Evolutionary conservation across 2,329 filamentous ascomycete genomes (phyloP).

Genomic region (Fusarium clavum): DNA sequence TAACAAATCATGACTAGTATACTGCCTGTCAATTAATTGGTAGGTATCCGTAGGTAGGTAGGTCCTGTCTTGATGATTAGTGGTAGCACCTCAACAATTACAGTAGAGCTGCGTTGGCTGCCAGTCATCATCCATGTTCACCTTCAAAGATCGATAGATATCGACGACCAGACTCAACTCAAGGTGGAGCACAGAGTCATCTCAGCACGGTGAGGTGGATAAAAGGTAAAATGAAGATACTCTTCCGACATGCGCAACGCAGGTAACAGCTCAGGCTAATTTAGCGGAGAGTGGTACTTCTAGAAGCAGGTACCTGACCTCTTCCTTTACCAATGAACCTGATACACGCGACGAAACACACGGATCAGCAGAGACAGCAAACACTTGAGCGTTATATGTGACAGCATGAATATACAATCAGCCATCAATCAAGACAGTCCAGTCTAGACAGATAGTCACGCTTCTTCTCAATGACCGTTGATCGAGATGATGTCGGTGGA

Average conservation of each 20-base stretch:
- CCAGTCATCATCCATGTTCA: conserved; percentile 13
- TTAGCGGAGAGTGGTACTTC: conserved; percentile 21
- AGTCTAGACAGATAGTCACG: background rate
- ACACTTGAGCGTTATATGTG: conserved; percentile 12
- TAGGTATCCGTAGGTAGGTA: background rate
- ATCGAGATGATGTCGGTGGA: conserved; percentile 45
- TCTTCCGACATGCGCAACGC: background rate
- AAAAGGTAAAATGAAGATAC: conserved; percentile 39
- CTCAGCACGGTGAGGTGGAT: conserved; percentile 33
- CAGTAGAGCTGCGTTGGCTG: background rate
- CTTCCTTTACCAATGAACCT: conserved; percentile 32
- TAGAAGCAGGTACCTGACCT: no score
- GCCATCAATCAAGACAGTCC: background rate
- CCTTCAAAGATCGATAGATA: conserved; percentile 14
- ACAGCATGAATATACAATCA: background rate
- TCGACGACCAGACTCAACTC: conserved; percentile 23
- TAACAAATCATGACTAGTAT: background rate
- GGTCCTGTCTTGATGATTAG: background rate
- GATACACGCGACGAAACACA: conserved; percentile 39
- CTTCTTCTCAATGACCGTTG: background rate
- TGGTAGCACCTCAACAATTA: conserved; percentile 24
- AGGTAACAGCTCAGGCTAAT: conserved; percentile 24
- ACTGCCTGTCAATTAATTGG: background rate
- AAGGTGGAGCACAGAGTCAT: conserved; percentile 34
- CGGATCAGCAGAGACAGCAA: conserved; percentile 23